phyloP scores from a whole-genome alignment of 345 rosid genomes.

The Lumnitzera racemosa region DNA sequence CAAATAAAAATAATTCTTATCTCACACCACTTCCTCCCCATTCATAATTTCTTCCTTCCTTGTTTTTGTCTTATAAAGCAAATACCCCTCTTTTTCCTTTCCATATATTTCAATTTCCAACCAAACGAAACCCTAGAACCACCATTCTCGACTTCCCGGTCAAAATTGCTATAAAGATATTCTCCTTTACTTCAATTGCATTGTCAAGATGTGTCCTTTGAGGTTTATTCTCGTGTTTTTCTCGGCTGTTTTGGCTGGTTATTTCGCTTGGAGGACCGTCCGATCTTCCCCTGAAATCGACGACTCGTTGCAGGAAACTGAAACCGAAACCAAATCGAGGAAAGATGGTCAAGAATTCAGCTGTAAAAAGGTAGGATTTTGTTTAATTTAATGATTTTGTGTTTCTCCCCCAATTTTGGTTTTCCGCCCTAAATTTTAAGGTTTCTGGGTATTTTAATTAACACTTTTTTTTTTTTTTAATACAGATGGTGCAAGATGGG shows the following conservation, averaged over 20 bases:
- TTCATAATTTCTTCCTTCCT: slow-evolving; percentile 8
- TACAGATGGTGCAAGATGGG: slow-evolving; percentile 53
- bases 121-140: no score
- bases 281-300: slow-evolving; percentile 49
- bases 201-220: slow-evolving; percentile 60
- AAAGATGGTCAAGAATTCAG: slow-evolving; percentile 36
- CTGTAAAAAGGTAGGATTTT: slow-evolving; percentile 41
- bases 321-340: slow-evolving; percentile 14
- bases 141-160: no score
- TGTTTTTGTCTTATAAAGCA: slow-evolving; percentile 10
- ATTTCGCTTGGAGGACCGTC: slow-evolving; percentile 78
- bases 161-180: no score
- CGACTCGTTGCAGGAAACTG: slow-evolving; percentile 25
- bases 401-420: not conserved
- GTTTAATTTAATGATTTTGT: no score
- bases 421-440: not conserved
- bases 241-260: slow-evolving; percentile 80
- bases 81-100: not conserved
- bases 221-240: slow-evolving; percentile 81
- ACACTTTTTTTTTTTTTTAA: slow-evolving; percentile 4
- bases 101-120: not conserved
- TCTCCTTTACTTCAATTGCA: no score
- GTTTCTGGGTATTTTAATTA: slow-evolving; percentile 1
- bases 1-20: not conserved
- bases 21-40: not conserved